Base-by-base conservation (phyloP, 495 filamentous ascomycete species). In the Bacidia rubella region DNA sequence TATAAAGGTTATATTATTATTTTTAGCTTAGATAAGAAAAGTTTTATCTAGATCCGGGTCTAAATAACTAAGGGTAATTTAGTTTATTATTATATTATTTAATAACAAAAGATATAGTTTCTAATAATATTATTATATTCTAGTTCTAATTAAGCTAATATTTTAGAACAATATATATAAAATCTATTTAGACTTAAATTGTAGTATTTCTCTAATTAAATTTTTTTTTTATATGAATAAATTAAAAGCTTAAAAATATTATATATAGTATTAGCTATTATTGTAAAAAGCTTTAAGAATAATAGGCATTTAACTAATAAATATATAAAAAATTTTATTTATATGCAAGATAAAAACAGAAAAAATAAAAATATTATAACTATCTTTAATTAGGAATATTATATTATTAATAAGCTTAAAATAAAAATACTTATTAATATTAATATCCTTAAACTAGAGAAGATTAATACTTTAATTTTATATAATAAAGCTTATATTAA, bases 41-140 rank as follows among this genome's bases (percentile, higher is more conserved):
- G 15, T 15, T 35, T 15, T 35, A 35, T 35, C 15, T 7, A 7
- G 5, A 35, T 7, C 15, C 5, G 15, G 15, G 15, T 7, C 15
- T 7, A 35, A 35, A 15, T 15, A 5, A 5, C 15, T 35, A 35
- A n/a, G n/a, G n/a, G 5, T 35, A 35, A 15, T 35, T 15, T 35
- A 35, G 7, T 35, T 15, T 35, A 35, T 15, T 35, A 35, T 15
- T 35, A 15, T 35, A 35, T 5, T 15, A 5, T 35, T 35, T 35
- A 35, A 35, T 35, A 35, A 35, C 7, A 35, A n/a, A 48, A 48
- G 17, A 48, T 48, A 48, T n/a, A 48, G 46, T 17, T 44, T 44
- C 19, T 26, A 48, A 12, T 7, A 38, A 21, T 51, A 51, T 17
- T 23, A 40, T 5, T 51, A 51, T 51, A 38, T 12, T 5, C 25